Conservation (phyloP, 1,139 yeast genomes). For the Suhomyces atakaporum region DNA sequence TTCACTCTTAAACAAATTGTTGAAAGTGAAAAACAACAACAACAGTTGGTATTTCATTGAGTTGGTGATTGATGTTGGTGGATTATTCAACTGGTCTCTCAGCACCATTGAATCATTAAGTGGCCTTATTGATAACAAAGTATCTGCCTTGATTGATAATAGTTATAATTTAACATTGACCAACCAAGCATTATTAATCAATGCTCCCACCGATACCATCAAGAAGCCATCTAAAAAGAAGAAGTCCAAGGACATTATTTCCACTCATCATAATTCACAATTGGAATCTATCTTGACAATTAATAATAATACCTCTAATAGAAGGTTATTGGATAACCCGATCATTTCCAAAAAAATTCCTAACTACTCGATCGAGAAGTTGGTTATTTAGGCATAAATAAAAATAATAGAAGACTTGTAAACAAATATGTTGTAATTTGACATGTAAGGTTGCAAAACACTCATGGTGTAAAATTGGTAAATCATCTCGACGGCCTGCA, state of each 20-base stretch:
- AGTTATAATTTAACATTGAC: slow-evolving; percentile 58
- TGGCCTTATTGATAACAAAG: slow-evolving; percentile 47
- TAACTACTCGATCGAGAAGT: slow-evolving; percentile 53
- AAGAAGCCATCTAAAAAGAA: slow-evolving; percentile 23
- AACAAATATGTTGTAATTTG: too few species aligned
- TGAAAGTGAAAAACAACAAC: slow-evolving; percentile 27
- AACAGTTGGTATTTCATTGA: slow-evolving; percentile 64
- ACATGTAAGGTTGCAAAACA: background rate
- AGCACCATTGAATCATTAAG: slow-evolving; percentile 49
- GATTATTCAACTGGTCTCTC: slow-evolving; percentile 63
- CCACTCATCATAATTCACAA: slow-evolving; percentile 29
- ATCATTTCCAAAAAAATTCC: slow-evolving; percentile 46
- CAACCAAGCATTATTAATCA: slow-evolving; percentile 46
- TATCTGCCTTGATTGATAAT: slow-evolving; percentile 51
- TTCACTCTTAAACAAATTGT: slow-evolving; percentile 37
- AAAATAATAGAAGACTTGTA: background rate
- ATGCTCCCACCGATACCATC: slow-evolving; percentile 19
- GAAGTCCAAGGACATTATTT: slow-evolving; percentile 23
- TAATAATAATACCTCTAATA: slow-evolving; percentile 31
- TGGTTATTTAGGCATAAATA: slow-evolving; percentile 33
- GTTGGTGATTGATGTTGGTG: slow-evolving; percentile 70
- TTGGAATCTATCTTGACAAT: slow-evolving; percentile 45
- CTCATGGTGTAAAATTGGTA: too few species aligned
- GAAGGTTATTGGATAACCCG: slow-evolving; percentile 30
- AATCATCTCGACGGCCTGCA: too few species aligned